Conservation (phyloP, 768 basidiomycete genomes). For the Sporobolomyces phaffii region DNA sequence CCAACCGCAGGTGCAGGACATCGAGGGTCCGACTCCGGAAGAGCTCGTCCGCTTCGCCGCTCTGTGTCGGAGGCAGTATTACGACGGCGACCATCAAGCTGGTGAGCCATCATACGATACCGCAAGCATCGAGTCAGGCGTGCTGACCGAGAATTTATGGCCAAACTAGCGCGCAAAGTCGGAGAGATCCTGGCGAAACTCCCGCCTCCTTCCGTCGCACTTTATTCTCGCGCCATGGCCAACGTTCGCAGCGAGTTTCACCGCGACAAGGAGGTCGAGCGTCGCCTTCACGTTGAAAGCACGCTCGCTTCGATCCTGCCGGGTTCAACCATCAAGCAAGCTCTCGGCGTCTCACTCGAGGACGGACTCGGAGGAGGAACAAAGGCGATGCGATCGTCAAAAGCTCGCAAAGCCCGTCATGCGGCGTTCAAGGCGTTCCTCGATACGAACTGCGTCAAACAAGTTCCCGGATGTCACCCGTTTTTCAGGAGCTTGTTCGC, state of each 20-base stretch:
- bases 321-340: neutral
- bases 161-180: conserved; percentile 13
- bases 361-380: conserved; percentile 12
- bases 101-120: too few species aligned
- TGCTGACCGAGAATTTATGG: too few species aligned
- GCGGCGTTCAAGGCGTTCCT: conserved; percentile 16
- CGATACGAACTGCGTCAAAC: conserved; percentile 14
- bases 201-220: conserved; percentile 10
- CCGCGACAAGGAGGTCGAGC: conserved; percentile 25
- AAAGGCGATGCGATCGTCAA: conserved; percentile 2
- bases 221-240: conserved; percentile 33
- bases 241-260: conserved; percentile 30
- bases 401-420: conserved; percentile 13
- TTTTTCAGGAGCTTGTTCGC: conserved; percentile 31
- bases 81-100: neutral
- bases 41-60: conserved; percentile 17
- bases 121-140: too few species aligned
- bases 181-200: conserved; percentile 26
- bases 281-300: conserved; percentile 1
- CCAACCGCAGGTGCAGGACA: conserved; percentile 3
- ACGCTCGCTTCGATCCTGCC: conserved; percentile 8
- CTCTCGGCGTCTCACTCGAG: conserved; percentile 19
- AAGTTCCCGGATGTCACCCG: conserved; percentile 32
- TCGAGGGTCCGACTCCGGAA: neutral
- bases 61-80: conserved; percentile 22